Base-by-base conservation (phyloP, 2,329 filamentous ascomycete genomes). In the Aspergillus clavatus region DNA sequence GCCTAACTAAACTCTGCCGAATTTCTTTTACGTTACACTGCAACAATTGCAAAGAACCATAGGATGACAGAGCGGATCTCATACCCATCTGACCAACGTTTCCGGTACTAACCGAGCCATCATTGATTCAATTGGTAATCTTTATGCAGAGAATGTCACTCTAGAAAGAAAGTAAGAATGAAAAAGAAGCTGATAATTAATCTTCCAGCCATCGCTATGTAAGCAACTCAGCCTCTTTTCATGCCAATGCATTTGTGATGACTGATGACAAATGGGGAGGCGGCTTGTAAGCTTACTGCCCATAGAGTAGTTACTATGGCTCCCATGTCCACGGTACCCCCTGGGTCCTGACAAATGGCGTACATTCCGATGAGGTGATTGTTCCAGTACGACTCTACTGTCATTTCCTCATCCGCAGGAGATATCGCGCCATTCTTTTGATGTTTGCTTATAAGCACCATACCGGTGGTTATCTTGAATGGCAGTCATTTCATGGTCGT, bases 91-190 rank as follows among this genome's bases (percentile, higher is more conserved):
- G 29, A 18, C 36, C 14, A 19, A 27, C 35, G 27, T 44, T 6
- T 27, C 43, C 43, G 43, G 29, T 22, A 37, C 14, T 46, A 46
- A 38, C 43, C 43, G 43, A 46, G 31, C 11, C 26, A 24, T 18
- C 18, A 12, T 22, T 22, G 38, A 26, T 27, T 18, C 26, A 12
- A 35, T 35, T 35, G 31, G 19, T 27, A 40, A 28, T 18, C 23
- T n/a, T n/a, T n/a, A n/a, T n/a, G n/a, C n/a, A n/a, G n/a, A 40
- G 38, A 40, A 24, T 24, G 8, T 24, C 5, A 4, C 4, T 24
- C 23, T 24, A 24, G 23, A 24, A 24, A 8, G n/a, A n/a, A n/a
- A n/a, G n/a, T n/a, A n/a, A n/a, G n/a, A n/a, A n/a, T n/a, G n/a
- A n/a, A n/a, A n/a, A n/a, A n/a, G n/a, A n/a, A n/a, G n/a, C n/a